Base-by-base conservation (phyloP, 73 alveolate genomes). In the Tetrahymena thermophila region DNA sequence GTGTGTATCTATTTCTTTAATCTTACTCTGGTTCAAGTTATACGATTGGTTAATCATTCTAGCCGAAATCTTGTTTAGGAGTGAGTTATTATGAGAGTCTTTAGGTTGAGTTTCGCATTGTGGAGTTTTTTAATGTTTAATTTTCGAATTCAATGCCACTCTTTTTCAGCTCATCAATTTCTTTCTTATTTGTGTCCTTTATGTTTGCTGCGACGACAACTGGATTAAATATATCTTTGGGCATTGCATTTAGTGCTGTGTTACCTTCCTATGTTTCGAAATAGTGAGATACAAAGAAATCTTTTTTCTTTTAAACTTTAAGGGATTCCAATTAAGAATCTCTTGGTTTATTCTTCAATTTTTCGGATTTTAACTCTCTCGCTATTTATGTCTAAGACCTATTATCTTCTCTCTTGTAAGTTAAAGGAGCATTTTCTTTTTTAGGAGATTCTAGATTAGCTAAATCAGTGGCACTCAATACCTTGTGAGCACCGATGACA, bases 241-340 rank as follows among this genome's bases (percentile, higher is more conserved):
- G 97, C 31, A 93, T 89, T 10, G 56, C 85, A 56, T 93, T 95
- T 14, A 57, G 37, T 43, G 84, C 93, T 42, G 93, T 94, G 8
- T n/a, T 57, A 17, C 97, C 97, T 89, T 95, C 95, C 3, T 95
- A 38, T 21, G 97, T 95, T 37, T 95, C 97, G 93, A 95, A 95
- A 57, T 95, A 95, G 55, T 95, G 85, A 42, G 42, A 31, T 2
- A 95, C 97, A 95, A 95, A 95, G 37, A 23, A 71, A 71, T 71
- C 89, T 71, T 71, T 71, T 71, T 31, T 71, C 89, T 71, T 71
- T 71, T 71, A 31, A 71, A 31, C 89, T 25, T 71, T 71, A 31
- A 71, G 42, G 4, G 89, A 71, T 25, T 71, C 89, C 4, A 71
- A 8, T 8, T 71, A 71, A 23, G 89, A 71, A 10, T 71, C 89